Percentiles rank a stretch among this genome's conserved stretches.
These are phyloP conservation scores for Mycena vitilis DNA, from an alignment of 768 basidiomycete species.

Conservation along the genomic window DNA sequence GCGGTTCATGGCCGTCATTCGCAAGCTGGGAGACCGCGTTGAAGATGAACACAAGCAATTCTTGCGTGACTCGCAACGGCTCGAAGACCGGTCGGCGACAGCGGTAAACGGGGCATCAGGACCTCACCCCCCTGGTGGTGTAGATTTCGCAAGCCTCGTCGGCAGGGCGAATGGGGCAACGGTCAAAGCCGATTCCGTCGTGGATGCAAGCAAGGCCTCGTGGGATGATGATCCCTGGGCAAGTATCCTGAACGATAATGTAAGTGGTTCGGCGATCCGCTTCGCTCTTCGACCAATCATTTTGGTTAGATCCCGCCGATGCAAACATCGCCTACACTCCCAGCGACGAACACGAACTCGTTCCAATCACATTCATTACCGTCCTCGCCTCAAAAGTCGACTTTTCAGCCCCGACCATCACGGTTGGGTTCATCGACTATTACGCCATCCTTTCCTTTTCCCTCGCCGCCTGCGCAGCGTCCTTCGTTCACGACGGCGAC, in stretches of 20 bases:
- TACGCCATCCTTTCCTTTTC: constrained; percentile 46
- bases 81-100: constrained; percentile 80
- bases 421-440: constrained; percentile 54
- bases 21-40: constrained; percentile 84
- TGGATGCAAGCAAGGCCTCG: constrained; percentile 49
- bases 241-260: constrained; percentile 69
- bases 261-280: constrained; percentile 31
- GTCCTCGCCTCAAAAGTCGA: constrained; percentile 48
- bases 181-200: constrained; percentile 59
- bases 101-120: constrained; percentile 55
- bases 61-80: constrained; percentile 89
- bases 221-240: constrained; percentile 93
- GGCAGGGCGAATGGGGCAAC: constrained; percentile 62
- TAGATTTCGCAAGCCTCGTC: constrained; percentile 92
- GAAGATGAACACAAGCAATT: constrained; percentile 94
- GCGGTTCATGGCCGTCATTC: constrained; percentile 90
- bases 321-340: constrained; percentile 42
- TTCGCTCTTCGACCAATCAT: constrained; percentile 15
- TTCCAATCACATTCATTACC: constrained; percentile 50
- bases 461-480: constrained; percentile 36
- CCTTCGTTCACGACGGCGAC: constrained; percentile 24
- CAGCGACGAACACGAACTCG: constrained; percentile 28
- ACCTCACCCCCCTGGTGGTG: constrained; percentile 55
- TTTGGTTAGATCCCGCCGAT: constrained; percentile 32
- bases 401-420: constrained; percentile 51